Evolutionary conservation across 495 filamentous ascomycete genomes (phyloP).

Genomic region (Neurospora discreta): DNA sequence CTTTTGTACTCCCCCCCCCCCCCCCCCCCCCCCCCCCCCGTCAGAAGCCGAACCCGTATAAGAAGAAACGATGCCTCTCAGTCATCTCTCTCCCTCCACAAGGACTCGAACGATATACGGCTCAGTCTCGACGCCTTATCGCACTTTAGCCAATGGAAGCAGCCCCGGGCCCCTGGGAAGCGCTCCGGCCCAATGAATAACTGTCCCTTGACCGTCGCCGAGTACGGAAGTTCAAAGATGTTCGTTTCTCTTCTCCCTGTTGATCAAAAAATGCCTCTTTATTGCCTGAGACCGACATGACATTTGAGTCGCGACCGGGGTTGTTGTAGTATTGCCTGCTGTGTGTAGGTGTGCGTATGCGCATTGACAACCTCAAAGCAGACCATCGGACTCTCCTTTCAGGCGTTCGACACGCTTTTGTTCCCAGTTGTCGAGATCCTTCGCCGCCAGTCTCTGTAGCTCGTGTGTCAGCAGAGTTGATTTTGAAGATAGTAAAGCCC

Average conservation of each 20-base stretch:
- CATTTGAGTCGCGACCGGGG: not conserved
- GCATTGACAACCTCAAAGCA: conserved; percentile 40
- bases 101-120: not conserved
- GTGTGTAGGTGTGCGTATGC: not conserved
- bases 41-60: not conserved
- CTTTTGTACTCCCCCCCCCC: not conserved
- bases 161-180: not conserved
- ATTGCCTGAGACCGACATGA: not conserved
- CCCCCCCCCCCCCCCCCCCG: too few relatives aligned
- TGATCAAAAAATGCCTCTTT: not conserved
- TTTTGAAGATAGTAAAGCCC: not conserved
- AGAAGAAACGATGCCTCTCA: not conserved
- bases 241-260: not conserved
- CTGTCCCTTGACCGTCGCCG: not conserved
- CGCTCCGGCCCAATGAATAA: not conserved
- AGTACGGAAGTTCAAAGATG: not conserved
- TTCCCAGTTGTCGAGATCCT: conserved; percentile 94
- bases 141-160: not conserved
- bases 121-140: not conserved
- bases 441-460: conserved; percentile 67
- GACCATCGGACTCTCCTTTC: conserved; percentile 79
- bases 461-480: not conserved
- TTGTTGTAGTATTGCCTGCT: not conserved
- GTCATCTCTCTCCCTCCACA: not conserved
- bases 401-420: conserved; percentile 84